A percentile compares a stretch with the other conserved stretches of the same genome.
Evolutionary conservation across 768 basidiomycete genomes (phyloP).

Genomic region (Leccinum subgranulosum): DNA sequence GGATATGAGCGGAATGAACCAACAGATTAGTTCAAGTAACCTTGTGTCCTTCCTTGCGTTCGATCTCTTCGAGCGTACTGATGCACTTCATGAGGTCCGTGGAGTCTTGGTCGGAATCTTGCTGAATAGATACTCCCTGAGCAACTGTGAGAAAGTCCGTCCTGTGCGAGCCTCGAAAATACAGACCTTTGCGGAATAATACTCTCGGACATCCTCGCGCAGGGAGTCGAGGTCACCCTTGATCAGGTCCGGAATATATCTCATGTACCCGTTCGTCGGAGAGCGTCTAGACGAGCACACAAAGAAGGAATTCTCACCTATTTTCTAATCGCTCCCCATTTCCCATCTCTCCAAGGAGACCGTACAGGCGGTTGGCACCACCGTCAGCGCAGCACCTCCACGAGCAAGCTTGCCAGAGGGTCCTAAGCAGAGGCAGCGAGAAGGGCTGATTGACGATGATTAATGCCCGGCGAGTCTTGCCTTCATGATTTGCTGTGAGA

Average conservation of each 20-base stretch:
- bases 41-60: conserved; percentile 38
- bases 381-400: conserved; percentile 82
- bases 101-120: conserved; percentile 75
- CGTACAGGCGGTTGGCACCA: conserved; percentile 81
- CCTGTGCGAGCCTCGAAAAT: neutral
- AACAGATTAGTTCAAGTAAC: conserved; percentile 26
- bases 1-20: neutral
- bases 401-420: conserved; percentile 51
- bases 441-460: conserved; percentile 93
- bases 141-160: neutral
- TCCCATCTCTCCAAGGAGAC: conserved; percentile 35
- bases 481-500: neutral
- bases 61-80: conserved; percentile 53
- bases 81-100: conserved; percentile 98
- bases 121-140: conserved; percentile 64
- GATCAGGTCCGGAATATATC: conserved; percentile 80
- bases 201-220: conserved; percentile 65
- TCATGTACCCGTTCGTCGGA: conserved; percentile 24
- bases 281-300: neutral
- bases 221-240: conserved; percentile 95
- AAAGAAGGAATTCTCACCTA: conserved; percentile 10
- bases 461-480: conserved; percentile 44
- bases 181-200: conserved; percentile 60
- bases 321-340: conserved; percentile 9
- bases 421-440: conserved; percentile 53